These are phyloP conservation scores for Elsinoe arachidis DNA, from an alignment of 2,329 filamentous ascomycete genomes.

Conservation along the genomic window DNA sequence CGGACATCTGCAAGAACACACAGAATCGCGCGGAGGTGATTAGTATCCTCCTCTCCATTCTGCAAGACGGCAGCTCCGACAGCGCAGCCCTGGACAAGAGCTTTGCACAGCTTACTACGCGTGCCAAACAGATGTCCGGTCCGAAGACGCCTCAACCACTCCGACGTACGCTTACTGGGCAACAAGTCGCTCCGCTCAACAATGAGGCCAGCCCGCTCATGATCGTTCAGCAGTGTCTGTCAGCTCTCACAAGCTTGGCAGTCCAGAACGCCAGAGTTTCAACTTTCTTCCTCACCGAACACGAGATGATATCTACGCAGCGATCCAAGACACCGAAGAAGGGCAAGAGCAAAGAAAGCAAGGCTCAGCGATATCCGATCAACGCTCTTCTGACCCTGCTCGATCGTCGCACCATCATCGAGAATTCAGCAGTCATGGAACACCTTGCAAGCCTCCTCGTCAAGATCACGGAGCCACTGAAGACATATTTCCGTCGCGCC, in stretches of 20 bases:
- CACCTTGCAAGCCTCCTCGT: conserved; percentile 79
- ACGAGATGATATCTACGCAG: conserved; percentile 57
- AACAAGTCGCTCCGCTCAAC: conserved; percentile 39
- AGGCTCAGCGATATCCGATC: conserved; percentile 77
- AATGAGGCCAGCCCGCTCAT: conserved; percentile 88
- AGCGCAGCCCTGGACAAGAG: conserved; percentile 90
- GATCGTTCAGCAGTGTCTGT: conserved; percentile 91
- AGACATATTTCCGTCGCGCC: conserved; percentile 71
- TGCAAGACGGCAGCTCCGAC: conserved; percentile 92
- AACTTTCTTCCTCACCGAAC: conserved; percentile 88
- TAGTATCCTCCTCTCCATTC: conserved; percentile 80
- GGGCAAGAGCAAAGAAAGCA: conserved; percentile 78
- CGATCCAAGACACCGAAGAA: conserved; percentile 67
- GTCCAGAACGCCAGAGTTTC: conserved; percentile 79
- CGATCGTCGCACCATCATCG: conserved; percentile 90
- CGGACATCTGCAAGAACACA: conserved; percentile 91
- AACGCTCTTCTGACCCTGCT: conserved; percentile 83
- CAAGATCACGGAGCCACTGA: conserved; percentile 78
- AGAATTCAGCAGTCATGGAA: conserved; percentile 96
- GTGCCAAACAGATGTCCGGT: conserved; percentile 60
- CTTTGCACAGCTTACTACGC: conserved; percentile 84
- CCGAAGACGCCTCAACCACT: conserved; percentile 73
- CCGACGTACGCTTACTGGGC: conserved; percentile 64
- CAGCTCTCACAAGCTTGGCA: conserved; percentile 73
- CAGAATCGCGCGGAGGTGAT: conserved; percentile 92